Percentiles rank a stretch among this genome's conserved stretches.
These are phyloP conservation scores for Neurospora sp. DNA, from an alignment of 495 filamentous ascomycete genomes.

Conservation along the genomic window DNA sequence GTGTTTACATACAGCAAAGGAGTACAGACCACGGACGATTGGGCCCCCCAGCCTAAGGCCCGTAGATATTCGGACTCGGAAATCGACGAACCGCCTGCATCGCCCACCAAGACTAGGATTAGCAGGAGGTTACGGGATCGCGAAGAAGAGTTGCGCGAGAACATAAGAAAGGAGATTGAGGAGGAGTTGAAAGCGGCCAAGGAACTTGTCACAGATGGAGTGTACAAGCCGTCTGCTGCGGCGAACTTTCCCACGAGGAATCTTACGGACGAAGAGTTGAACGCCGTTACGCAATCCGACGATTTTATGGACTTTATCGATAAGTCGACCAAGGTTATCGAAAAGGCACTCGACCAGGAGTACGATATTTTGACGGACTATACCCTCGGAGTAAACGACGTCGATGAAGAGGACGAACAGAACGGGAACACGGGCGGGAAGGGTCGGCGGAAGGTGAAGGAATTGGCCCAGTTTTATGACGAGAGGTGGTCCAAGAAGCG, in stretches of 20 bases:
- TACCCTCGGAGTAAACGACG: conserved; percentile 60
- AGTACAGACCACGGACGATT: conserved; percentile 70
- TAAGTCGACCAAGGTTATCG: conserved; percentile 90
- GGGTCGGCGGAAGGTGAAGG: conserved; percentile 69
- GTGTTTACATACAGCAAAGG: conserved; percentile 90
- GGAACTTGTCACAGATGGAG: conserved; percentile 44
- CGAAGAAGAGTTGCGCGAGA: conserved; percentile 81
- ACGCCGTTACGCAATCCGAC: conserved; percentile 80
- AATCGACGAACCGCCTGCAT: conserved; percentile 41
- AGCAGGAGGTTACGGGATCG: conserved; percentile 68
- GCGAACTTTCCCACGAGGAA: conserved; percentile 68
- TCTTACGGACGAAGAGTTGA: conserved; percentile 76
- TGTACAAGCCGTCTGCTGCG: conserved; percentile 31
- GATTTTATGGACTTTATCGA: conserved; percentile 96
- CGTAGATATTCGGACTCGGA: conserved; percentile 49
- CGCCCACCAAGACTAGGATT: conserved; percentile 48
- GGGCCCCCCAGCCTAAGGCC: conserved; percentile 43
- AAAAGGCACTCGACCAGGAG: conserved; percentile 81
- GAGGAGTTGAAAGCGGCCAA: conserved; percentile 71
- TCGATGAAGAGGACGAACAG: conserved; percentile 79
- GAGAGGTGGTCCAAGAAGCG: conserved; percentile 95
- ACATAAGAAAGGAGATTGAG: conserved; percentile 80
- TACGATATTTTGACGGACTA: conserved; percentile 97
- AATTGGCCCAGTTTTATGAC: conserved; percentile 87
- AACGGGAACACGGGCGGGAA: conserved; percentile 57